Conservation (phyloP, 495 filamentous ascomycete species). For the Aspergillus campestris region DNA sequence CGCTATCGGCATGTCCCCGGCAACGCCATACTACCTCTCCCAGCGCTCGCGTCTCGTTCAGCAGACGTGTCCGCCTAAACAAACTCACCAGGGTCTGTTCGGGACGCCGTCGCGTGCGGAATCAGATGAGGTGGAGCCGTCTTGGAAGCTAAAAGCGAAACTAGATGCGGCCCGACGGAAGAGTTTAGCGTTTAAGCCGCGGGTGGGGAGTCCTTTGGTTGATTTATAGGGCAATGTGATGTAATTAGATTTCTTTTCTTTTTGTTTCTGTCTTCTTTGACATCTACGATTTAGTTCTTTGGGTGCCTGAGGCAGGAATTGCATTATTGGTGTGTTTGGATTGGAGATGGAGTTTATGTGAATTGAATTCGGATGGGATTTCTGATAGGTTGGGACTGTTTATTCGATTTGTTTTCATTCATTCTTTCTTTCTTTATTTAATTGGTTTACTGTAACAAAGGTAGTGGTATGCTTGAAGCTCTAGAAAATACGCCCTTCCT, state of each 20-base stretch:
- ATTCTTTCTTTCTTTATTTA: too few relatives aligned
- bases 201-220: slow-evolving; percentile 63
- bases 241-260: slow-evolving; percentile 1
- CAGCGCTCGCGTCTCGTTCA: slow-evolving; percentile 50
- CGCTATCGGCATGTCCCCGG: slow-evolving; percentile 41
- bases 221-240: slow-evolving; percentile 1
- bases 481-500: too few relatives aligned
- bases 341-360: too few relatives aligned
- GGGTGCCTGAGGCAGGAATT: too few relatives aligned
- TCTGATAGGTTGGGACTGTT: too few relatives aligned
- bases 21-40: slow-evolving; percentile 48
- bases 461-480: too few relatives aligned
- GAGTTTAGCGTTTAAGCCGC: slow-evolving; percentile 75
- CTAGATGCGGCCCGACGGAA: slow-evolving; percentile 69
- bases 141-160: slow-evolving; percentile 49
- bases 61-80: slow-evolving; percentile 67
- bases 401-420: too few relatives aligned
- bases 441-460: too few relatives aligned
- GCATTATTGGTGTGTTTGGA: too few relatives aligned
- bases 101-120: slow-evolving; percentile 6
- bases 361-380: too few relatives aligned
- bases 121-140: slow-evolving; percentile 22
- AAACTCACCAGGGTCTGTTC: slow-evolving; percentile 40
- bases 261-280: not conserved
- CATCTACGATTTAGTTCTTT: too few relatives aligned